Percentiles rank a stretch among this genome's conserved stretches.
These are phyloP conservation scores for Pholiota adiposa DNA, from an alignment of 1,284 basidiomycete genomes.

Conservation along the genomic window DNA sequence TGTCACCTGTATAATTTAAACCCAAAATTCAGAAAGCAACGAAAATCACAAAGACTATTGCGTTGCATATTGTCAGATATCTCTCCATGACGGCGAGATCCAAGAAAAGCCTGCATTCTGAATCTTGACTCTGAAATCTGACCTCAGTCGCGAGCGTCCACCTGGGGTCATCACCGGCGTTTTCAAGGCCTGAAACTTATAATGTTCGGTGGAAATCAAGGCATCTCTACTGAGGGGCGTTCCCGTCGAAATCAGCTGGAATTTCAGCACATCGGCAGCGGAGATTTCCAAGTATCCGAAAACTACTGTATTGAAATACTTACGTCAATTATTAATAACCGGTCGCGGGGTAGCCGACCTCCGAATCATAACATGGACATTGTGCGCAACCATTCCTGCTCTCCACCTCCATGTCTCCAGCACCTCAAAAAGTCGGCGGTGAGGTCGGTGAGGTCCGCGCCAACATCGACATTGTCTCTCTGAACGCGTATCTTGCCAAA, in stretches of 20 bases:
- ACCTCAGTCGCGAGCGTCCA: too few relatives aligned
- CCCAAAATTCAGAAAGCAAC: too few relatives aligned
- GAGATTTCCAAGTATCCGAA: neutral
- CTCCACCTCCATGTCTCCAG: slow-evolving; percentile 1
- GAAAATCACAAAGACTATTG: too few relatives aligned
- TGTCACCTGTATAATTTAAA: too few relatives aligned
- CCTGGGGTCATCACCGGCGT: too few relatives aligned
- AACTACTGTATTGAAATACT: neutral
- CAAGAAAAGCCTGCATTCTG: too few relatives aligned
- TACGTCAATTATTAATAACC: slow-evolving; percentile 1
- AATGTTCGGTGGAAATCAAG: neutral
- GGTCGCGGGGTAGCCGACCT: slow-evolving; percentile 16
- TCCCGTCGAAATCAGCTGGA: neutral
- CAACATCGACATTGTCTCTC: slow-evolving; percentile 63
- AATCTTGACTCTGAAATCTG: too few relatives aligned
- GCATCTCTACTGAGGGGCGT: too few relatives aligned
- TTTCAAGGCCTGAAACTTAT: too few relatives aligned
- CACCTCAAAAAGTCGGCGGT: slow-evolving; percentile 59
- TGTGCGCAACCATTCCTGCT: neutral
- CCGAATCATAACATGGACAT: slow-evolving; percentile 6
- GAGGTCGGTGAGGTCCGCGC: slow-evolving; percentile 79
- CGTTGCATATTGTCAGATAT: too few relatives aligned
- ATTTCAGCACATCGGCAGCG: neutral
- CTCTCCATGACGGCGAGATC: too few relatives aligned
- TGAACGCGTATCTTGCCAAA: slow-evolving; percentile 71